These are phyloP conservation scores for Achaetomiella virescens DNA, from an alignment of 495 filamentous ascomycete species.

Conservation along the genomic window DNA sequence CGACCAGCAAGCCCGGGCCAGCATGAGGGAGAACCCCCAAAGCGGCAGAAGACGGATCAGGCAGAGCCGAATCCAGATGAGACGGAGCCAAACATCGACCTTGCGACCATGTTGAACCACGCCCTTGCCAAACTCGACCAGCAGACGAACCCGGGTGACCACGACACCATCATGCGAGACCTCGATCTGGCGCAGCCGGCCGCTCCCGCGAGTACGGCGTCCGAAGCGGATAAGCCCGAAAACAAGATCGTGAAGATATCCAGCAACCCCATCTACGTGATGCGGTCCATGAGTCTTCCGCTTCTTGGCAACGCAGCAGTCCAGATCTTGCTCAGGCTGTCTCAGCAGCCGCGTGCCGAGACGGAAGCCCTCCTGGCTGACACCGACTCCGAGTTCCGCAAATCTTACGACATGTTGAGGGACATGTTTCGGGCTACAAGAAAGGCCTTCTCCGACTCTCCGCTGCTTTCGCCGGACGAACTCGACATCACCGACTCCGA, in stretches of 20 bases:
- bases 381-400: constrained; percentile 66
- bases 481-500: constrained; percentile 62
- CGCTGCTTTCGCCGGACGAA: constrained; percentile 65
- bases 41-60: constrained; percentile 33
- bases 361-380: constrained; percentile 69
- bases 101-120: constrained; percentile 23
- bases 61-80: background rate
- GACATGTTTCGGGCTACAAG: constrained; percentile 77
- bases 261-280: constrained; percentile 25
- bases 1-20: constrained; percentile 29
- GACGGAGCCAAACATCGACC: constrained; percentile 14
- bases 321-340: constrained; percentile 40
- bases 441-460: constrained; percentile 63
- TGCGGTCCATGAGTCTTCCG: constrained; percentile 37
- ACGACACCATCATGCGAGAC: constrained; percentile 21
- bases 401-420: constrained; percentile 74
- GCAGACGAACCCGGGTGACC: background rate
- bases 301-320: constrained; percentile 40
- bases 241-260: constrained; percentile 29
- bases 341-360: constrained; percentile 46
- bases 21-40: constrained; percentile 23
- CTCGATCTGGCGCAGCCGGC: constrained; percentile 1
- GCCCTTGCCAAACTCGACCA: constrained; percentile 24
- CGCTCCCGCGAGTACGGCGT: constrained; percentile 2
- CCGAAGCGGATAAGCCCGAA: constrained; percentile 17